Evolutionary conservation across 441 rosid genomes (phyloP).

Genomic region (Sinapis alba): DNA sequence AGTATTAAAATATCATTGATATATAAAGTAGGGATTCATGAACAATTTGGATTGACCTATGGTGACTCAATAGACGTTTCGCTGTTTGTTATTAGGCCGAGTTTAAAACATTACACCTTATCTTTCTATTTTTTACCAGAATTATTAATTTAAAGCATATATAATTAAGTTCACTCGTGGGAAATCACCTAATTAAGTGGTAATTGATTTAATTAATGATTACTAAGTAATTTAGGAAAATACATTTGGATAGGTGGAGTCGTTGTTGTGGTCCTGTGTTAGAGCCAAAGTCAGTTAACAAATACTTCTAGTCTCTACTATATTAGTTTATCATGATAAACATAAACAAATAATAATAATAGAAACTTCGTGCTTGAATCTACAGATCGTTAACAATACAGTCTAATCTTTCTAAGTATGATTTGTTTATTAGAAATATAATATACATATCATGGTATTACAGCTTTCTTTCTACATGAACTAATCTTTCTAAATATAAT

Average conservation of each 20-base stretch:
- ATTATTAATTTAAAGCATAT: not conserved
- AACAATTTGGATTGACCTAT: not conserved
- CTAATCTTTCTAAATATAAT: conserved; percentile 8
- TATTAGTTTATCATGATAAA: not conserved
- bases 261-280: conserved; percentile 13
- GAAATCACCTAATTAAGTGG: conserved; percentile 9
- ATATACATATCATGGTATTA: conserved; percentile 3
- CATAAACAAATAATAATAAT: not conserved
- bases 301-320: not conserved
- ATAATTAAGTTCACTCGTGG: conserved; percentile 17
- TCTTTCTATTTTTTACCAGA: not conserved
- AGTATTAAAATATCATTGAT: not conserved
- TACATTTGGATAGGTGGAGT: not conserved
- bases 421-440: not conserved
- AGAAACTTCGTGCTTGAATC: not conserved
- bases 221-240: not conserved
- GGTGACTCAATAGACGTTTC: not conserved
- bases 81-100: not conserved
- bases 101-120: conserved; percentile 8
- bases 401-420: not conserved
- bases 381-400: not conserved
- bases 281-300: not conserved
- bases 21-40: not conserved
- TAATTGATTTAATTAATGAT: conserved; percentile 2
- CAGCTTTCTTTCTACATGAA: conserved; percentile 1